A percentile compares a stretch with the other conserved stretches of the same genome.
Evolutionary conservation across 148 eudicot genomes (phyloP).

Genomic region (Bassia scoparia): DNA sequence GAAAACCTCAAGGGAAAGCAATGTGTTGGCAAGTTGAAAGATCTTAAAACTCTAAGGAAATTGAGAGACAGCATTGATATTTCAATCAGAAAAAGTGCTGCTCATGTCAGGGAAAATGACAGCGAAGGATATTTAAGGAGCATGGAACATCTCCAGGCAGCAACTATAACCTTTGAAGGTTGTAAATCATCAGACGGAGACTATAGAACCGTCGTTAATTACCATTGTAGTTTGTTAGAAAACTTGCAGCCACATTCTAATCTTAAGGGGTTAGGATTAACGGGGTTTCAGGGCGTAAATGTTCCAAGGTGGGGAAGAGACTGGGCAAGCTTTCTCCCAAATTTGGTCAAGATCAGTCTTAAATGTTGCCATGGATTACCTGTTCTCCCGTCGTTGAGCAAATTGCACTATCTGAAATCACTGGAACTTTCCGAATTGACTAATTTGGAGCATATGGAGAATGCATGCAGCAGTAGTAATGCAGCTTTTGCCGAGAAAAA

Average conservation of each 20-base stretch:
- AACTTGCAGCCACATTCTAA: not conserved
- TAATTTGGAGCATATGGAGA: slow-evolving; percentile 18
- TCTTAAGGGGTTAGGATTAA: not conserved
- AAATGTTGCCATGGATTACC: not conserved
- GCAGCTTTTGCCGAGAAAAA: not conserved
- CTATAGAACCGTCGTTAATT: not conserved
- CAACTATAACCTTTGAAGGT: not conserved
- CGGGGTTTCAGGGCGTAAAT: not conserved
- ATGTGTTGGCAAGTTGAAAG: slow-evolving; percentile 7
- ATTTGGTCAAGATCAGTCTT: slow-evolving; percentile 8
- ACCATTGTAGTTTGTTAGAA: not conserved
- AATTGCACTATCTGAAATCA: slow-evolving; percentile 1
- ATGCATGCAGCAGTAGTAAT: not conserved
- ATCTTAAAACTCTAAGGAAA: not conserved
- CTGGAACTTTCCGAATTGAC: not conserved
- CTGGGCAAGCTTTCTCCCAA: slow-evolving; percentile 8
- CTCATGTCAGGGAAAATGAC: not conserved
- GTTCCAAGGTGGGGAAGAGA: slow-evolving; percentile 16
- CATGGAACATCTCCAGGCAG: not conserved
- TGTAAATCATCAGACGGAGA: not conserved
- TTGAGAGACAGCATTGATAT: not conserved
- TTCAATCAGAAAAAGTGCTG: not conserved
- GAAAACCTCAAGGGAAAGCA: not conserved
- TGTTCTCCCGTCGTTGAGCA: slow-evolving; percentile 8
- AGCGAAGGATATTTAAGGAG: not conserved